These are phyloP conservation scores for Phytophthora crassamura DNA, from an alignment of 352 stramenopile genomes.

Conservation along the genomic window DNA sequence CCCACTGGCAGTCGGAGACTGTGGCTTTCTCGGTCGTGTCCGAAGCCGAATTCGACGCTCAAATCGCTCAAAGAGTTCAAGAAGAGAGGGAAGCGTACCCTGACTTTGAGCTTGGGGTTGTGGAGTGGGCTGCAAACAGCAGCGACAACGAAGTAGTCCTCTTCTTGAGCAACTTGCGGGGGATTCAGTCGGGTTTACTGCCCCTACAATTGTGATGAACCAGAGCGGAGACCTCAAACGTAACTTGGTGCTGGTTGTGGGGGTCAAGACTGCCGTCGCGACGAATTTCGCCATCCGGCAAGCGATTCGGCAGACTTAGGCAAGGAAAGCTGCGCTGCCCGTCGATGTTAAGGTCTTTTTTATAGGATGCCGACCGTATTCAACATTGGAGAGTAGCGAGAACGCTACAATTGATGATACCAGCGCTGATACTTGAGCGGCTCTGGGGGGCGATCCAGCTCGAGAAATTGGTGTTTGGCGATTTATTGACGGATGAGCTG, in stretches of 20 bases:
- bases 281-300: slow-evolving; percentile 37
- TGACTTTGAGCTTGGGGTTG: slow-evolving; percentile 6
- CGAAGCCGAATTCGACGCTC: not conserved
- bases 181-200: not conserved
- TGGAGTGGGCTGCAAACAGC: slow-evolving; percentile 8
- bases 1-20: not conserved
- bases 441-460: slow-evolving; percentile 24
- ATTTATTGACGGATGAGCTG: slow-evolving; percentile 49
- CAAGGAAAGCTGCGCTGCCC: slow-evolving; percentile 15
- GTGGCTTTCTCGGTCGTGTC: slow-evolving; percentile 2
- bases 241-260: slow-evolving; percentile 40
- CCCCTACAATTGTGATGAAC: not conserved
- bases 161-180: slow-evolving; percentile 1
- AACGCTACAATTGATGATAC: not conserved
- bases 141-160: not conserved
- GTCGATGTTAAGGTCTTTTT: slow-evolving; percentile 41
- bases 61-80: not conserved
- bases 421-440: not conserved
- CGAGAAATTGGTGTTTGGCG: slow-evolving; percentile 42
- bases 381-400: not conserved
- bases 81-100: slow-evolving; percentile 1
- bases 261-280: slow-evolving; percentile 50
- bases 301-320: slow-evolving; percentile 50
- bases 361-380: slow-evolving; percentile 38
- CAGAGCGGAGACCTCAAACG: slow-evolving; percentile 6